A percentile compares a stretch with the other conserved stretches of the same genome.
phyloP scores from a whole-genome alignment of 164 flowering plant species.

The Vitis labrusca region DNA sequence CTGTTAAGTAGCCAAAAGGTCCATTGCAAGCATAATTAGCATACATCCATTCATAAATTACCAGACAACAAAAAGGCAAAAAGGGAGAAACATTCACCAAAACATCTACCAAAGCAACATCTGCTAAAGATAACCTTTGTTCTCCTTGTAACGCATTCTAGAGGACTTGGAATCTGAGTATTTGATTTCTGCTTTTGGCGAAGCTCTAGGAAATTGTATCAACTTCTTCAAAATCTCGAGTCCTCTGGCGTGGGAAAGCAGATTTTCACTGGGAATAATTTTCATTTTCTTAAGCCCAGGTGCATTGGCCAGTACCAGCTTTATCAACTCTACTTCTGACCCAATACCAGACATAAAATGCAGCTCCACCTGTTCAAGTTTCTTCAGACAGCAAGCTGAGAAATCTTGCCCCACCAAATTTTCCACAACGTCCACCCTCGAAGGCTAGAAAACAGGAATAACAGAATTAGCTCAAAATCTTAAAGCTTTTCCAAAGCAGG shows the following conservation, averaged over 20 bases:
- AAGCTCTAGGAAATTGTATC: background rate
- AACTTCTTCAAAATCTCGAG: background rate
- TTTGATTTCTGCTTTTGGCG: constrained; percentile 3
- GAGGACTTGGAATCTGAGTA: no score
- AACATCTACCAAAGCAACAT: no score
- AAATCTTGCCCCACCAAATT: background rate
- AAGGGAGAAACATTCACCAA: no score
- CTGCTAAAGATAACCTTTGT: no score
- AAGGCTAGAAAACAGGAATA: background rate
- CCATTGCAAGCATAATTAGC: no score
- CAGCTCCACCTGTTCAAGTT: constrained; percentile 3
- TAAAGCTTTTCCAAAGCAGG: no score
- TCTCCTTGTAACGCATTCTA: no score
- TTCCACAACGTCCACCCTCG: background rate
- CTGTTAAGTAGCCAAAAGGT: no score
- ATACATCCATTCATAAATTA: no score
- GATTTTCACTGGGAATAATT: background rate
- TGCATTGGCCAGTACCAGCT: constrained; percentile 8
- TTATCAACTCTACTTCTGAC: constrained; percentile 7
- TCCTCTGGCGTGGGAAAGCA: no score
- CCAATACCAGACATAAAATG: background rate
- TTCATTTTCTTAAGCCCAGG: background rate
- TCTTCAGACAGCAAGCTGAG: background rate
- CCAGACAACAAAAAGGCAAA: no score
- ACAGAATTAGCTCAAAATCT: no score